Percentiles rank a stretch among this genome's conserved stretches.
These are phyloP conservation scores for Scleromitrula shiraiana DNA, from an alignment of 2,329 filamentous ascomycete genomes.

Conservation along the genomic window DNA sequence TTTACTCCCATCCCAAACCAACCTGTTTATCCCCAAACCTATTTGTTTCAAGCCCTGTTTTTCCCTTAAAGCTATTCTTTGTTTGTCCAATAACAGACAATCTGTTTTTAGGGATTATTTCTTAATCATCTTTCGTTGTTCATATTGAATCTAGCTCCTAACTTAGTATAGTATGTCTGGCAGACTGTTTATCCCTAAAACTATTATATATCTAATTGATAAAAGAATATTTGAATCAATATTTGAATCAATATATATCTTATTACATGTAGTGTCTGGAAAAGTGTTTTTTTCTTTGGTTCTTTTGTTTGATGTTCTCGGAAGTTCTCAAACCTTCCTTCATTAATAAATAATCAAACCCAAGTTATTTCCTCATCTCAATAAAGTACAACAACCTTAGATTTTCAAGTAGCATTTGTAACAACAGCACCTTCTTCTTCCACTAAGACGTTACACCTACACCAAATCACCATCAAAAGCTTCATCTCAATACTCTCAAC, in stretches of 20 bases:
- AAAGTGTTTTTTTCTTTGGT: not conserved
- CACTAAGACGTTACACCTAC: no score
- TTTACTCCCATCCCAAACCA: no score
- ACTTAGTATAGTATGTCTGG: not conserved
- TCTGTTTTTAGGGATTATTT: no score
- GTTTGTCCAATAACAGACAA: not conserved
- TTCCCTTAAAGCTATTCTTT: not conserved
- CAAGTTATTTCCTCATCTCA: not conserved
- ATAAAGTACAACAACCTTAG: not conserved
- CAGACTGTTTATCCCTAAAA: not conserved
- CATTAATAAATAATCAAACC: not conserved
- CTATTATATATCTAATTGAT: not conserved
- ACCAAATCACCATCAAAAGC: no score
- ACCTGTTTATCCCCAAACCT: not conserved
- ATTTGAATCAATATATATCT: not conserved
- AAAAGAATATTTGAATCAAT: not conserved
- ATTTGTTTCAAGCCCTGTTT: no score
- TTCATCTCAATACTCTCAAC: no score
- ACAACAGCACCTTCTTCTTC: rapidly evolving
- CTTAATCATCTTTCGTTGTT: not conserved
- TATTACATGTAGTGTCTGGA: not conserved
- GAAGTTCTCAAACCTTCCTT: no score
- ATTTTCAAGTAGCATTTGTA: no score
- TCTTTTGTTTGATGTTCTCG: no score
- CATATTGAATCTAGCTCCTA: not conserved